A percentile compares a stretch with the other conserved stretches of the same genome.
phyloP scores from a whole-genome alignment of 345 rosid genomes.

The Schrenkiella parvula region DNA sequence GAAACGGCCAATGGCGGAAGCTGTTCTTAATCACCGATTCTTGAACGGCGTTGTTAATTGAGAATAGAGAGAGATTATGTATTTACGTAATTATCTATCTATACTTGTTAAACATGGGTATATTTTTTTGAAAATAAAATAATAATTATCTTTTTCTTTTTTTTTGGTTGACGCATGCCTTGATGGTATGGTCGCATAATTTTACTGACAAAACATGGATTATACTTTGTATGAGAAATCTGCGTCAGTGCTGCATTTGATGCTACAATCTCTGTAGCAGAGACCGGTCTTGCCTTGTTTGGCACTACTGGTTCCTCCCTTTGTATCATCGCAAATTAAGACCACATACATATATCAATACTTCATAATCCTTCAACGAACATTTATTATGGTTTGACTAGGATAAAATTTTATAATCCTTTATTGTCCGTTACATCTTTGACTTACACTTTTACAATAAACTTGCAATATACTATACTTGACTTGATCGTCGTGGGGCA shows the following conservation, averaged over 20 bases:
- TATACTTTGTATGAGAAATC: neutral
- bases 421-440: neutral
- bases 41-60: conserved; percentile 42
- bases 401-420: neutral
- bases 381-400: neutral
- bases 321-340: neutral
- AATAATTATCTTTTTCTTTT: neutral
- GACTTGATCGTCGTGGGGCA: neutral
- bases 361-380: neutral
- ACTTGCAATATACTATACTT: neutral
- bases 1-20: conserved; percentile 78
- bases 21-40: conserved; percentile 72
- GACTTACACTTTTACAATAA: neutral
- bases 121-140: neutral
- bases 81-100: neutral
- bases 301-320: neutral
- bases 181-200: neutral
- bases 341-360: neutral
- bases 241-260: neutral
- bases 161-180: neutral
- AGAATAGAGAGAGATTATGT: conserved; percentile 12
- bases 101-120: neutral
- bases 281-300: neutral
- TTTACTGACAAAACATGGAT: neutral
- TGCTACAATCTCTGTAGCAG: neutral